These are phyloP conservation scores for Neonectria ditissima DNA, from an alignment of 2,329 filamentous ascomycete species.

Conservation along the genomic window DNA sequence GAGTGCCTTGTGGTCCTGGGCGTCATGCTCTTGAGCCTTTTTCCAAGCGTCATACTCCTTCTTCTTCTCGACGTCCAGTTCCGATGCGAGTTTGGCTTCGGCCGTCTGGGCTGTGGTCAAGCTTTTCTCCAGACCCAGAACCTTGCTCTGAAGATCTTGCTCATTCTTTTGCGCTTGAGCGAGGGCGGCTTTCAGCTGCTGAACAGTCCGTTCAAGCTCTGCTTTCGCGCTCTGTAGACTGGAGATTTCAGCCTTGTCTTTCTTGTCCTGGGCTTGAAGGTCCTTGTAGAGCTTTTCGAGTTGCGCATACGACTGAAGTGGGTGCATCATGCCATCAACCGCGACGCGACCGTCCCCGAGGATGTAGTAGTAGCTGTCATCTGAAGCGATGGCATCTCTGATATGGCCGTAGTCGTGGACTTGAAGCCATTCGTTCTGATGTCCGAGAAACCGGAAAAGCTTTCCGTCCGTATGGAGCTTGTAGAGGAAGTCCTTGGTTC, in stretches of 20 bases:
- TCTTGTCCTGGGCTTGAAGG: background rate
- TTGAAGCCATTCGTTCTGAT: slow-evolving; percentile 3
- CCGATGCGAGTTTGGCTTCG: slow-evolving; percentile 8
- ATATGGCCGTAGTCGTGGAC: slow-evolving; percentile 12
- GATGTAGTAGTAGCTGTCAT: slow-evolving; percentile 21
- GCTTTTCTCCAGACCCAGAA: background rate
- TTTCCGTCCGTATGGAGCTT: slow-evolving; percentile 15
- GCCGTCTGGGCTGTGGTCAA: slow-evolving; percentile 5
- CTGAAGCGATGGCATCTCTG: slow-evolving; percentile 14
- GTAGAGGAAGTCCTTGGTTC: slow-evolving; percentile 14
- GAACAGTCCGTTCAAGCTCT: slow-evolving; percentile 1
- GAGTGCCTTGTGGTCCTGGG: slow-evolving; percentile 22
- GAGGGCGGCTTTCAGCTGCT: slow-evolving; percentile 5
- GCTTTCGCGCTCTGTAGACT: slow-evolving; percentile 4
- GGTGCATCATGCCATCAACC: slow-evolving; percentile 15
- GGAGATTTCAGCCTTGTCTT: slow-evolving; percentile 8
- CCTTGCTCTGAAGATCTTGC: slow-evolving; percentile 2
- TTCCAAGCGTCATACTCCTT: slow-evolving; percentile 22
- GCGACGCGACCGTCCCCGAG: slow-evolving; percentile 13
- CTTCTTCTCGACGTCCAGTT: slow-evolving; percentile 16
- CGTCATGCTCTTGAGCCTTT: slow-evolving; percentile 12
- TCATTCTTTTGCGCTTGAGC: slow-evolving; percentile 3
- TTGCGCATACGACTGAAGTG: slow-evolving; percentile 12
- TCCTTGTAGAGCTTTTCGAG: slow-evolving; percentile 20
- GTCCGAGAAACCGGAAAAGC: slow-evolving; percentile 11